Base-by-base conservation (phyloP, 305 asterid genomes). In the Caryopteris hybrid region DNA sequence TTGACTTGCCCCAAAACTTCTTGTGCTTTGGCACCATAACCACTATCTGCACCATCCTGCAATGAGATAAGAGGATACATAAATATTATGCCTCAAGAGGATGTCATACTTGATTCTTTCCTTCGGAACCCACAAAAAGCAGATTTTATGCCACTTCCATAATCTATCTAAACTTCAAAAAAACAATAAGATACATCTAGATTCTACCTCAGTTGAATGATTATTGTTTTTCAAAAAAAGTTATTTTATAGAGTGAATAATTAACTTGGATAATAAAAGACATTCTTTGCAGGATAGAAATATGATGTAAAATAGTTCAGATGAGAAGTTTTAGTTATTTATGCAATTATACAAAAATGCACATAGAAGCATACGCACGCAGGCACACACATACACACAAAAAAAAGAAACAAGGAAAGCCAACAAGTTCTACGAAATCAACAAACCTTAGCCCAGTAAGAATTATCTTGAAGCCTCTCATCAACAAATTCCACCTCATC, bases 1-100 rank as follows among this genome's bases (percentile, higher is more conserved):
- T 73, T 86, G 75, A 94, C 99, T 78, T 88, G 96, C 69, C 99
- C 97, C 78, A 94, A 60, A 66, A 91, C 73, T 81, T 89, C 97
- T 79, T 94, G 96, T 47, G 97, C 97, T 85, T 94, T 94, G 17
- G 99, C 97, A 55, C 99, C 97, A 74, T 94, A 94, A 57, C 99
- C 99, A 76, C 3, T 74, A 12, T 94, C 97, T 27, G 99, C 96
- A 59, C 99, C 99, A 75, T 66, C 82, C 90, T 85, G 84, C 69
- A 73, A 33, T 20, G 57, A 50, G 27, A 68, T 38, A 33, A 39
- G n/a, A 72, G 38, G 20, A 55, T 8, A 71, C 57, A 10, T 34
- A 22, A 64, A 54, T 61, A 51, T 55, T 63, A 39, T 11, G 54
- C 34, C 47, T 33, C 14, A 55, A 22, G 9, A n/a, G 51, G 16